phyloP scores from a whole-genome alignment of 768 basidiomycete genomes.

The Porphyrellus cyaneotinctus region DNA sequence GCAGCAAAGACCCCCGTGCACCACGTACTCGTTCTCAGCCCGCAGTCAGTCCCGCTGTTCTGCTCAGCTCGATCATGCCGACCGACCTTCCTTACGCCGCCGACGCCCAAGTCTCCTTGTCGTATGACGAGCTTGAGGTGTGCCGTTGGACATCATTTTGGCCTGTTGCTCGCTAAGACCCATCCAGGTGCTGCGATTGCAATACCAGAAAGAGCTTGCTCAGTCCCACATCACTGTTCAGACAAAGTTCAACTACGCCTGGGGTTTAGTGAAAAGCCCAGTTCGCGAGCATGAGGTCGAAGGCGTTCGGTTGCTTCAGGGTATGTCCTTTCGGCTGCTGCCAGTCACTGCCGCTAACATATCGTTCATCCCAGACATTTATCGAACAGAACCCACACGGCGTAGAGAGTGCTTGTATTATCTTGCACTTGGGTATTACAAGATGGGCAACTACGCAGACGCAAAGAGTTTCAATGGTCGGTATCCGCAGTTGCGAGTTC shows the following conservation, averaged over 20 bases:
- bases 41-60: slow-evolving; percentile 16
- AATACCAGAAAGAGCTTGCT: slow-evolving; percentile 84
- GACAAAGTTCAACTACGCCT: slow-evolving; percentile 96
- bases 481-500: slow-evolving; percentile 23
- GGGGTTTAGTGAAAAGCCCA: slow-evolving; percentile 95
- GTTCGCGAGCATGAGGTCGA: slow-evolving; percentile 82
- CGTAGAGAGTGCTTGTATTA: slow-evolving; percentile 96
- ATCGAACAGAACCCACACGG: slow-evolving; percentile 79
- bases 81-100: slow-evolving; percentile 94
- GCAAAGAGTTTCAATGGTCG: slow-evolving; percentile 89
- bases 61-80: slow-evolving; percentile 41
- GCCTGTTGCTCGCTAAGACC: not conserved
- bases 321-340: slow-evolving; percentile 35
- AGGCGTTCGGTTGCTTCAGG: slow-evolving; percentile 89
- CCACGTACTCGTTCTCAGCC: not conserved
- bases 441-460: slow-evolving; percentile 92
- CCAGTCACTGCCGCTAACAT: slow-evolving; percentile 3
- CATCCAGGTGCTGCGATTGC: slow-evolving; percentile 70
- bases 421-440: slow-evolving; percentile 93
- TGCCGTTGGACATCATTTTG: not conserved
- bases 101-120: slow-evolving; percentile 84
- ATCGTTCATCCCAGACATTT: slow-evolving; percentile 62
- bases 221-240: slow-evolving; percentile 87
- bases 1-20: slow-evolving; percentile 21
- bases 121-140: slow-evolving; percentile 89